A percentile compares a stretch with the other conserved stretches of the same genome.
phyloP scores from a whole-genome alignment of 352 stramenopile species.

The Phytophthora citrophthora region DNA sequence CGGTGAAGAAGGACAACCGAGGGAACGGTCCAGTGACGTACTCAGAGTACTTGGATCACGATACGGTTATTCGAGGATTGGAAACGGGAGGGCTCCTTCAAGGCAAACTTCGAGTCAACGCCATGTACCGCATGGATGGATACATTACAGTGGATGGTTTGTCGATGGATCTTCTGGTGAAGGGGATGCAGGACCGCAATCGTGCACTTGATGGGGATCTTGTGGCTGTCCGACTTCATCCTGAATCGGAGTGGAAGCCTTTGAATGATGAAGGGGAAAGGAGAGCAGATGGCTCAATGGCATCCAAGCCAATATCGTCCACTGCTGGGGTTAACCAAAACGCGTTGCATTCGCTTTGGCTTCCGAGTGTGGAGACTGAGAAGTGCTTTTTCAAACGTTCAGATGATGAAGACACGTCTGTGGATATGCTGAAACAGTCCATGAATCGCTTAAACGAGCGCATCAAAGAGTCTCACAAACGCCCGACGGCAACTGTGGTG shows the following conservation, averaged over 20 bases:
- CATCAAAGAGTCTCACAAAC: conserved; percentile 36
- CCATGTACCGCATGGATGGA: conserved; percentile 70
- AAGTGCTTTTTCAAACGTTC: conserved; percentile 39
- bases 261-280: conserved; percentile 33
- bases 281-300: background rate
- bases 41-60: conserved; percentile 45
- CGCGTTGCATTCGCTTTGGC: conserved; percentile 55
- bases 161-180: conserved; percentile 73
- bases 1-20: conserved; percentile 13
- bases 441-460: conserved; percentile 38
- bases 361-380: conserved; percentile 44
- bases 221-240: conserved; percentile 66
- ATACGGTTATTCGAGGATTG: conserved; percentile 38
- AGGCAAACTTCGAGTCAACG: conserved; percentile 81
- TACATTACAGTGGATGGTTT: conserved; percentile 84
- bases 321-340: conserved; percentile 37
- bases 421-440: conserved; percentile 35
- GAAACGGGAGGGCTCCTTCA: conserved; percentile 51
- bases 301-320: conserved; percentile 29
- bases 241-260: conserved; percentile 64
- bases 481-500: conserved; percentile 74
- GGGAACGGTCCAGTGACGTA: conserved; percentile 29
- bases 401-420: conserved; percentile 18
- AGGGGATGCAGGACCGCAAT: conserved; percentile 76
- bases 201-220: conserved; percentile 84